Base-by-base conservation (phyloP, 2,329 filamentous ascomycete species). In the Hawksworthiomyces lignivorus region DNA sequence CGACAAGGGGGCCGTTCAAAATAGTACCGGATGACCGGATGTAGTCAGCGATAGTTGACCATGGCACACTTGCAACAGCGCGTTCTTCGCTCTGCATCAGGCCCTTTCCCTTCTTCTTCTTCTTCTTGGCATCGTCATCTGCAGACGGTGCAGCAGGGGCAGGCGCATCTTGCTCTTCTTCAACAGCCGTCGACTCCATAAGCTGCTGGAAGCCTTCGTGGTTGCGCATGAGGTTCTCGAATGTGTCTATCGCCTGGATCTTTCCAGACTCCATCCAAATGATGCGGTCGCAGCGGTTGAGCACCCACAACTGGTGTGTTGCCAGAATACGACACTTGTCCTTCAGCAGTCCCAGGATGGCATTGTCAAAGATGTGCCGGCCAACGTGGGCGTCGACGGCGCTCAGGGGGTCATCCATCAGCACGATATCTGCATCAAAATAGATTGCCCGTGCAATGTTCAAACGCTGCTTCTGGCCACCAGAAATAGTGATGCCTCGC, bases 271-370 rank as follows among this genome's bases (percentile, higher is more conserved):
- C 85, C 77, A 98, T 89, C 79, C 88, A 89, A 36, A 97, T 80
- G 50, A 97, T 90, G 26, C 90, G 76, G 58, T 97, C 90, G 54
- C 88, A 96, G 26, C 88, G 82, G 56, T 76, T 88, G 6, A 97
- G 74, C 6, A 97, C 89, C 69, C 94, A 92, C 12, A 97, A 76
- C 60, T 97, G 90, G 61, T 98, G 92, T 0, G 92, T 98, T 1
- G 90, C 92, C 24, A 98, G 70, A 26, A 97, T 83, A 17, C 92
- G 77, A 56, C 87, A 92, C 62, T 96, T 96, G 62, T 90, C 76
- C 54, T 84, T 86, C 41, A 97, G 70, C 9, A 97, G 70, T 7
- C 90, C 90, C 44, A 88, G 80, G 41, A 98, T 96, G 30, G 90
- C 90, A 46, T 94, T 82, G 60, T 97, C 90, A 66, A 97, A 95